Evolutionary conservation across 1,284 basidiomycete genomes (phyloP), one percentile per base, ranked within the genome.

Genomic region (Exobasidium cylindrosporum): DNA sequence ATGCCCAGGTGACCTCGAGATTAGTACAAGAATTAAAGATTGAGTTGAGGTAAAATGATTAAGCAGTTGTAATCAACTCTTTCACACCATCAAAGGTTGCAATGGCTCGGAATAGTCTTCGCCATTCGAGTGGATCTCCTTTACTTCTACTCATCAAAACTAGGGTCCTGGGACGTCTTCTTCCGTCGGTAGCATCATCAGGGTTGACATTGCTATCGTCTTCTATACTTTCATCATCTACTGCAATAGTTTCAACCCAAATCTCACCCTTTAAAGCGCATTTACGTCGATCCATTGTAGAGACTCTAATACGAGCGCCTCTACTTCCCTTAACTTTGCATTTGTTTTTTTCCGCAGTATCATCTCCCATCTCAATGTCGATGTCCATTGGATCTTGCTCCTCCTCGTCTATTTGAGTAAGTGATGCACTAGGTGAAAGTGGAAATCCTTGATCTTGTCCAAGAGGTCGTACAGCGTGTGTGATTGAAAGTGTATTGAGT

Each of bases 1-100:
- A 97, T 65, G 73, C 78, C 11, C 63, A 80, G 50, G 83, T 85
- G 1, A 68, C 81, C 21, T 57, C 77, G n/a, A 72, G 80, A 29
- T 75, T 84, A 0, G 77, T 81, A 5, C 65, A 74, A 17, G 80
- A 83, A 66, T 81, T 85, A n/a, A 49, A 63, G 1, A 63, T 74
- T 53, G 68, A 74, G 60, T 70, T 76, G 44, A 67, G 75, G 17
- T 72, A 61, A 49, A 21, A 55, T 23, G 32, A 4, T 55, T 17
- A 43, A 55, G 14, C 32, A n/a, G 53, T 23, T 31, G 30, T 31
- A 11, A 76, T 30, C 61, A 61, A 29, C 17, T 29, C 5, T 40
- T 54, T 53, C 13, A 63, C 21, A 10, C 31, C 44, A 4, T 61
- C 53, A 29, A 49, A 23, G 7, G 24, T 56, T 1, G 58, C 50